Evolutionary conservation across 2,329 filamentous ascomycete genomes (phyloP).

Genomic region (Pseudocercospora eumusae): DNA sequence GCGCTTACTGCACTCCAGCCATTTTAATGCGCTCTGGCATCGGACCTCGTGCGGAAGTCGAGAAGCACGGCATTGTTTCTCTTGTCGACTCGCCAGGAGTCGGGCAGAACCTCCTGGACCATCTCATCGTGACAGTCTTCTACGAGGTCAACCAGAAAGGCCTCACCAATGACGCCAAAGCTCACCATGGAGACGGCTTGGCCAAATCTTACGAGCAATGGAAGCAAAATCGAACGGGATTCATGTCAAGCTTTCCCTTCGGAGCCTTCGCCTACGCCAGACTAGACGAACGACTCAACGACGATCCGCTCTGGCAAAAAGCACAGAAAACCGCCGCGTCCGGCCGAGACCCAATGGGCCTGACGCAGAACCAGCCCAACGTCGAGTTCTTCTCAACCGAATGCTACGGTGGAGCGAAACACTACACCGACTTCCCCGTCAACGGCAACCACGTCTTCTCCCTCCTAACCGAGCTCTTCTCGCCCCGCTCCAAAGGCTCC

Average conservation of each 20-base stretch:
- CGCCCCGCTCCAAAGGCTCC: background rate
- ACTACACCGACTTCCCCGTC: background rate
- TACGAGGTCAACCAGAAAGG: conserved; percentile 50
- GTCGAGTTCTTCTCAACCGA: conserved; percentile 61
- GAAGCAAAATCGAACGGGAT: conserved; percentile 59
- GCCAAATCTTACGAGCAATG: conserved; percentile 60
- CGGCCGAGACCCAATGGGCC: conserved; percentile 64
- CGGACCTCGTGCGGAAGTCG: conserved; percentile 47
- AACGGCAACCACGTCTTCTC: conserved; percentile 15
- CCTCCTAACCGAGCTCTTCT: conserved; percentile 13
- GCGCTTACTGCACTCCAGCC: conserved; percentile 54
- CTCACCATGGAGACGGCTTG: conserved; percentile 56
- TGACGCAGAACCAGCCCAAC: conserved; percentile 59
- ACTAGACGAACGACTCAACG: conserved; percentile 58
- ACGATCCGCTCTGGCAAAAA: conserved; percentile 56
- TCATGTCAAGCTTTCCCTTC: conserved; percentile 63
- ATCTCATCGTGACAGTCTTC: conserved; percentile 54
- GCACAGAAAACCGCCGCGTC: conserved; percentile 44
- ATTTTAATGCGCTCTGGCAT: conserved; percentile 59
- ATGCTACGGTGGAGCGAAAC: conserved; percentile 41
- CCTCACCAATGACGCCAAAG: conserved; percentile 57
- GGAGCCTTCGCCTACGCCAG: conserved; percentile 63
- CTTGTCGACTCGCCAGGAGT: conserved; percentile 54
- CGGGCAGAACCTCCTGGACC: conserved; percentile 46
- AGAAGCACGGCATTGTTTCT: conserved; percentile 47